Percentiles rank a stretch among this genome's conserved stretches.
These are phyloP conservation scores for Camelina sativa DNA, from an alignment of 345 rosid species.

Conservation along the genomic window DNA sequence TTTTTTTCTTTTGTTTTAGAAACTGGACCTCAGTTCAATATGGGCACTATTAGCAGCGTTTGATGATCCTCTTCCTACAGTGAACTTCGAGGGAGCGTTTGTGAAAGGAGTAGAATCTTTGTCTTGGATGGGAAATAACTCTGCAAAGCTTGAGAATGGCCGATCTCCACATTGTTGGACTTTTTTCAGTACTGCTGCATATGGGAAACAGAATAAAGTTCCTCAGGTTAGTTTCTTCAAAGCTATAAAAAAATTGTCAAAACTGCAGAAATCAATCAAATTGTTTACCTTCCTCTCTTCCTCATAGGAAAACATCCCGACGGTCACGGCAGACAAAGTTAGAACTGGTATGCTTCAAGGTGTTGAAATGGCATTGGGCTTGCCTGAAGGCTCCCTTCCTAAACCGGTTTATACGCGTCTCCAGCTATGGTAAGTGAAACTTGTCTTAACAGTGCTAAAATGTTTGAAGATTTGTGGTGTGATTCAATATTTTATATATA, in stretches of 20 bases:
- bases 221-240: slow-evolving; percentile 65
- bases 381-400: slow-evolving; percentile 67
- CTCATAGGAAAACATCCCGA: slow-evolving; percentile 77
- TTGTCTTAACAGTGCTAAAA: neutral
- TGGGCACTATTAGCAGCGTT: slow-evolving; percentile 97
- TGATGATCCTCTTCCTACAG: slow-evolving; percentile 77
- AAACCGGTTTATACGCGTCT: slow-evolving; percentile 61
- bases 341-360: slow-evolving; percentile 75
- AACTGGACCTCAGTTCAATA: slow-evolving; percentile 75
- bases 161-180: slow-evolving; percentile 74
- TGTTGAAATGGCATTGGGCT: slow-evolving; percentile 72
- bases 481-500: slow-evolving; percentile 5
- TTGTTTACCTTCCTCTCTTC: neutral
- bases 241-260: neutral
- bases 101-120: slow-evolving; percentile 80
- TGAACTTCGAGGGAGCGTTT: slow-evolving; percentile 82
- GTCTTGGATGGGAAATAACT: slow-evolving; percentile 95
- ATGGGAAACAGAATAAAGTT: slow-evolving; percentile 84
- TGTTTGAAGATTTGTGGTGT: slow-evolving; percentile 1
- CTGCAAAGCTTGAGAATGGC: slow-evolving; percentile 59
- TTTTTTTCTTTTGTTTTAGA: slow-evolving; percentile 43
- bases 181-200: slow-evolving; percentile 80
- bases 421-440: slow-evolving; percentile 71
- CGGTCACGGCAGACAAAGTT: slow-evolving; percentile 74
- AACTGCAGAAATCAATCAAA: slow-evolving; percentile 12